Evolutionary conservation across 441 rosid genomes (phyloP), one percentile per base, ranked within the genome.

Genomic region (Gossypium gossypioides): DNA sequence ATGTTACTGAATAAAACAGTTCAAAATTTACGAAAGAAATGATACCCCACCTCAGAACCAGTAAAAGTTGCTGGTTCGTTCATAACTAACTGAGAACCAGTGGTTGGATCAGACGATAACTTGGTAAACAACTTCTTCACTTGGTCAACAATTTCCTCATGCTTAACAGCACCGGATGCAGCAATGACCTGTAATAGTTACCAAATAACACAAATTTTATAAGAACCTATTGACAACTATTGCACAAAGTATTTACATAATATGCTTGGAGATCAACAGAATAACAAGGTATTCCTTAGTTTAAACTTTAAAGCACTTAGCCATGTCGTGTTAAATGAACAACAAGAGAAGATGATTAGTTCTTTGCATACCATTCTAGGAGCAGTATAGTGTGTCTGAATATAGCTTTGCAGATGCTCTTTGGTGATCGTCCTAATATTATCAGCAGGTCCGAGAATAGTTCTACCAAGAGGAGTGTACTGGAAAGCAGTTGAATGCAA

Each of bases 401-500:
- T 92, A 75, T 96, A 96, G 81, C 81, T 86, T 82, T 88, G 90
- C 46, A 96, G 92, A 80, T 96, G 83, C 66, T 78, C 87, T 76
- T 85, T 89, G 63, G 96, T 86, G 66, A 96, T 96, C 4, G 98
- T 82, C 83, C 69, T 84, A 74, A 96, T 79, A 77, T 96, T 96
- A 71, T 90, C 79, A 74, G 97, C 97, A 70, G 99, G 87, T 75
- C 99, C 99, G 0, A 96, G 90, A 81, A 96, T 96, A 68, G 98
- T 91, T 82, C 98, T 88, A 55, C 98, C 99, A 72, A 96, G 80
- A 72, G 99, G 96, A 74, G 98, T 84, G 76, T 88, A 84, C 74
- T 96, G 99, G 83, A 92, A 96, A 10, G 99, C 99, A 58, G 98
- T 91, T n/a, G 99, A 95, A 80, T 92, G 99, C 86, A 96, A 84